Percentiles rank a stretch among this genome's conserved stretches.
Conservation (phyloP, 257 asterid species). For the Knoxia roxburghii region DNA sequence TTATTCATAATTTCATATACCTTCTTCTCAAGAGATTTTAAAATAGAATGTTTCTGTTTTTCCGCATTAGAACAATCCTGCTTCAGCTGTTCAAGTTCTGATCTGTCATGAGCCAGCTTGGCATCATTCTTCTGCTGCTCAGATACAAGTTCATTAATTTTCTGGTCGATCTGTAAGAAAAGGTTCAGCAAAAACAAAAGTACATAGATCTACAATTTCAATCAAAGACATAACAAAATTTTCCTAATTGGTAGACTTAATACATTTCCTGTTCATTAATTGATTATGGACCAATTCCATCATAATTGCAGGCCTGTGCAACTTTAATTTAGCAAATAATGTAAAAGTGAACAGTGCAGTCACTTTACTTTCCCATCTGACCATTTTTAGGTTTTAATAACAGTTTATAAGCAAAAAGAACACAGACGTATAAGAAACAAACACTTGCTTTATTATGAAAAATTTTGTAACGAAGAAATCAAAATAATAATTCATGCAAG, state of each 20-base stretch:
- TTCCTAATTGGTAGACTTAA: background rate
- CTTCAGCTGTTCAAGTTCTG: conserved; percentile 74
- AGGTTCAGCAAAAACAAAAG: conserved; percentile 58
- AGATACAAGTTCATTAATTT: conserved; percentile 81
- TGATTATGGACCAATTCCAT: background rate
- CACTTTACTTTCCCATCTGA: background rate
- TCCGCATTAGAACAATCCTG: conserved; percentile 73
- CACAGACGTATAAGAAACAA: conserved; percentile 8
- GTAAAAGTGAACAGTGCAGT: background rate
- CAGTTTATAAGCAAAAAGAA: background rate
- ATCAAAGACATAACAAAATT: background rate
- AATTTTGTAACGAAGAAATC: conserved; percentile 18
- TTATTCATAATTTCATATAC: conserved; percentile 28
- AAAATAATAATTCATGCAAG: conserved; percentile 14
- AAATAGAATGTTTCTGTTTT: conserved; percentile 73
- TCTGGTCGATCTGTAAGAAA: conserved; percentile 77
- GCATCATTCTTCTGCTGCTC: conserved; percentile 99
- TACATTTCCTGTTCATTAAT: background rate
- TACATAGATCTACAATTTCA: background rate
- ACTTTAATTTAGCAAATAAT: background rate
- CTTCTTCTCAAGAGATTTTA: conserved; percentile 81
- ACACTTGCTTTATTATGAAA: conserved; percentile 4
- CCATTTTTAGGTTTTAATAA: background rate
- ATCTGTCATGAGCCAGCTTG: conserved; percentile 86
- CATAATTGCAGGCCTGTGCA: background rate